phyloP scores from a whole-genome alignment of 2,329 filamentous ascomycete genomes.

The Ophiostoma pallidulum region DNA sequence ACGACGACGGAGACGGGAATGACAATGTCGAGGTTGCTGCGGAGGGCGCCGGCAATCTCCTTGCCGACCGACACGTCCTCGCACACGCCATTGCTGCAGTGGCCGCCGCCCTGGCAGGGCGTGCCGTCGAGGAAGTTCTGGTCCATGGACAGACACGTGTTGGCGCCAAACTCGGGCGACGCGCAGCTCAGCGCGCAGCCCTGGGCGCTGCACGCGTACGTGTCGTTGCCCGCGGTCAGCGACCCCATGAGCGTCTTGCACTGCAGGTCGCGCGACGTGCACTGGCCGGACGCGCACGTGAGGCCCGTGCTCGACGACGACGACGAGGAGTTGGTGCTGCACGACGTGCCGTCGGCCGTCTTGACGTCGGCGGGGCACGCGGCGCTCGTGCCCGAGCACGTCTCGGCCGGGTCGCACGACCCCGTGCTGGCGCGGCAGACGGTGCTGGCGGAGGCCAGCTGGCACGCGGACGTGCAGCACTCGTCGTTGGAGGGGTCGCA shows the following conservation, averaged over 20 bases:
- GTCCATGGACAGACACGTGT: slow-evolving; percentile 64
- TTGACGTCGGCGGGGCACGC: slow-evolving; percentile 66
- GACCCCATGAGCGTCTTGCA: slow-evolving; percentile 77
- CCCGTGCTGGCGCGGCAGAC: slow-evolving; percentile 76
- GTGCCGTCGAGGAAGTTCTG: slow-evolving; percentile 95
- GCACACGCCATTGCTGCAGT: slow-evolving; percentile 71
- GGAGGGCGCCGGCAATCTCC: slow-evolving; percentile 68
- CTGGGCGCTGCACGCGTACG: slow-evolving; percentile 63
- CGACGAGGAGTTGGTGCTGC: too few species aligned
- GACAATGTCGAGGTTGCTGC: slow-evolving; percentile 66
- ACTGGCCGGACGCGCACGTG: slow-evolving; percentile 83
- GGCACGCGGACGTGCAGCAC: slow-evolving; percentile 61
- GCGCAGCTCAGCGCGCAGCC: slow-evolving; percentile 71
- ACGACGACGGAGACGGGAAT: slow-evolving; percentile 68
- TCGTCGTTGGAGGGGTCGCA: slow-evolving; percentile 79
- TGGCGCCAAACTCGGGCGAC: slow-evolving; percentile 55
- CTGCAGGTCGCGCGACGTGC: slow-evolving; percentile 83
- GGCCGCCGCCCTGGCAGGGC: slow-evolving; percentile 67
- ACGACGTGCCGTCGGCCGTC: slow-evolving; percentile 59
- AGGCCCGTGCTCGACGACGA: slow-evolving; percentile 50
- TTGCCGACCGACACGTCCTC: slow-evolving; percentile 57
- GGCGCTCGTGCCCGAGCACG: slow-evolving; percentile 62
- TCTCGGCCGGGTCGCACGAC: slow-evolving; percentile 76
- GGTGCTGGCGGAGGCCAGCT: slow-evolving; percentile 55
- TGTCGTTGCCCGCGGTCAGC: slow-evolving; percentile 63